Base-by-base conservation (phyloP, 1,284 basidiomycete genomes). In the Ganoderma boninense region DNA sequence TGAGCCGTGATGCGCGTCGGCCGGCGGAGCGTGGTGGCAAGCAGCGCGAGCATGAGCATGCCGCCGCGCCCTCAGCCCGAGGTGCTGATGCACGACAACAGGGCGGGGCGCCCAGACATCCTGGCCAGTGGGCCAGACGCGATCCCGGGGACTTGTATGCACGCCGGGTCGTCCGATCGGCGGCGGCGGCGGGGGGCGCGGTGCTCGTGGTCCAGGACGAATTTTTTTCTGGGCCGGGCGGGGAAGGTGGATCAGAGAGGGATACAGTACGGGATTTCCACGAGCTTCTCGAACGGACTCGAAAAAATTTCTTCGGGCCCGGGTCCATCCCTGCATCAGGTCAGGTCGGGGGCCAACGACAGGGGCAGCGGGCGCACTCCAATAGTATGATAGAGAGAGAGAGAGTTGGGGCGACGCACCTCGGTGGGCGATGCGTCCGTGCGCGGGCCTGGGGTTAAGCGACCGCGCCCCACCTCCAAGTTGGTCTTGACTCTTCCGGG, bases 341-440 rank as follows among this genome's bases (percentile, higher is more conserved):
- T n/a, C n/a, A n/a, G n/a, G n/a, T n/a, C n/a, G n/a, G n/a, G n/a
- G n/a, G n/a, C n/a, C n/a, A n/a, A n/a, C n/a, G n/a, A n/a, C n/a
- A n/a, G n/a, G n/a, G n/a, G n/a, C n/a, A n/a, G n/a, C n/a, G n/a
- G n/a, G n/a, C n/a, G n/a, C n/a, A n/a, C n/a, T n/a, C n/a, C n/a
- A n/a, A n/a, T n/a, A n/a, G n/a, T n/a, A n/a, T n/a, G n/a, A n/a
- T n/a, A n/a, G n/a, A n/a, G n/a, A n/a, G n/a, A n/a, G n/a, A n/a
- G n/a, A n/a, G n/a, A n/a, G n/a, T n/a, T n/a, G n/a, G n/a, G n/a
- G 46, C 46, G 46, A 49, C 46, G 46, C 46, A 49, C 46, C 46
- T 23, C 46, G n/a, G 46, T 5, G 14, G 29, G 13, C 1, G 54
- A 23, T 18, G 2, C n/a, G 23, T 26, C 4, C 26, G 23, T 26